Base-by-base conservation (phyloP, 352 stramenopile species). In the Globisporangium apiculatum region DNA sequence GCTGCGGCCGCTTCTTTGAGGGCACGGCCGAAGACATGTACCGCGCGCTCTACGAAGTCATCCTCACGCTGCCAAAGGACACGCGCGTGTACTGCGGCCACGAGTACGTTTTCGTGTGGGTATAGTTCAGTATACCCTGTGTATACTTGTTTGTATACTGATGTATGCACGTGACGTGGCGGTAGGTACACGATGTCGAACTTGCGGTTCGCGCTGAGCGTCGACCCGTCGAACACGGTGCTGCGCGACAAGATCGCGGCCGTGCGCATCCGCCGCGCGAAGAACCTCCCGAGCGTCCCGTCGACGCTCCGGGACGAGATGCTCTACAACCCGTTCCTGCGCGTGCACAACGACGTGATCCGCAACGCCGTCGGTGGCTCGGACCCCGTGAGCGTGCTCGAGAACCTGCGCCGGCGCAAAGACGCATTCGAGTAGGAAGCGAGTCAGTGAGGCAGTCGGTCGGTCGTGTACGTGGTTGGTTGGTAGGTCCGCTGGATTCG, bases 151-250 rank as follows among this genome's bases (percentile, higher is more conserved):
- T 31, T 31, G 24, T 31, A 31, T 31, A 31, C 24, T 31, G 24
- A 31, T 31, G 24, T 31, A 31, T 31, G 24, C 24, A 31, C 24
- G 24, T 31, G n/a, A n/a, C n/a, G n/a, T n/a, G n/a, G n/a, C n/a
- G n/a, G n/a, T n/a, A 79, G 71, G 36, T 98, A 98, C 63, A 98
- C 94, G 1, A 75, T 93, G 76, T 79, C 79, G 47, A 98, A 98
- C 72, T 72, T 96, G 18, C 86, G 84, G 36, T 98, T 97, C 58
- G 95, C 95, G 4, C 65, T 97, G 47, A 97, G 79, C 58, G 84
- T 98, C 8, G 94, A 98, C 63, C 93, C 94, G 24, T 89, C 86
- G 12, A 98, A 98, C 75, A 71, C 71, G 3, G 79, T 78, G 18
- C 65, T 97, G 62, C 76, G 71, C 9, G 81, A 95, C 52, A 97